Evolutionary conservation across 192 early-diverging fungal species (phyloP).

Genomic region (Chytriomyces sp.): DNA sequence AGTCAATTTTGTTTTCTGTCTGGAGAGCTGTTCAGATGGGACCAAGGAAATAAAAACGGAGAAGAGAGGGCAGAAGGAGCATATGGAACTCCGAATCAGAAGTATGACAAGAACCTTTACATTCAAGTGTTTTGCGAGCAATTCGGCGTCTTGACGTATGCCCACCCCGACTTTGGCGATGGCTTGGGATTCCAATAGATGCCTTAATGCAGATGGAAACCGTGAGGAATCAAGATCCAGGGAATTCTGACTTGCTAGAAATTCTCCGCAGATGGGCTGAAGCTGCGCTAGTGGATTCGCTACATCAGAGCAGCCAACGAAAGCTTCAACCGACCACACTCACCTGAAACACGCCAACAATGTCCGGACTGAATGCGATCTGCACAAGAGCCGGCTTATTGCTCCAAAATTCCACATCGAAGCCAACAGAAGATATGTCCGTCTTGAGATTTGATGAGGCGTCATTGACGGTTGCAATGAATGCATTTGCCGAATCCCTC

Average conservation of each 20-base stretch:
- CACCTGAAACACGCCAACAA: constrained; percentile 33
- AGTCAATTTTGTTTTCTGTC: constrained; percentile 19
- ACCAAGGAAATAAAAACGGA: no score
- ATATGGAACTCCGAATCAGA: neutral
- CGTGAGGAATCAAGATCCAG: neutral
- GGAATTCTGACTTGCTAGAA: neutral
- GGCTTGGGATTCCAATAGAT: constrained; percentile 2
- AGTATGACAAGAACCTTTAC: neutral
- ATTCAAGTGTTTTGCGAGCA: neutral
- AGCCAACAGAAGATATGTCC: constrained; percentile 6
- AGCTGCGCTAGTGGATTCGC: neutral
- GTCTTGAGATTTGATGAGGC: neutral
- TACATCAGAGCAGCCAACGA: neutral
- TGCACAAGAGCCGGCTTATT: constrained; percentile 21
- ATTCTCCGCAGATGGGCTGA: neutral
- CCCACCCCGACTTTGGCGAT: constrained; percentile 25
- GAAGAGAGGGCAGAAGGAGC: neutral
- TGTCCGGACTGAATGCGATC: constrained; percentile 26
- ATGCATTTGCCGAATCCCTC: neutral
- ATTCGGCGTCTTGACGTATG: neutral
- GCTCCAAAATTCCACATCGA: constrained; percentile 17
- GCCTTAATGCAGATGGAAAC: neutral
- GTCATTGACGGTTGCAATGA: neutral
- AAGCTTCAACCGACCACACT: neutral
- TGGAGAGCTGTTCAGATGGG: neutral